phyloP scores from a whole-genome alignment of 2,329 filamentous ascomycete species.

The Xylariaceae sp. region DNA sequence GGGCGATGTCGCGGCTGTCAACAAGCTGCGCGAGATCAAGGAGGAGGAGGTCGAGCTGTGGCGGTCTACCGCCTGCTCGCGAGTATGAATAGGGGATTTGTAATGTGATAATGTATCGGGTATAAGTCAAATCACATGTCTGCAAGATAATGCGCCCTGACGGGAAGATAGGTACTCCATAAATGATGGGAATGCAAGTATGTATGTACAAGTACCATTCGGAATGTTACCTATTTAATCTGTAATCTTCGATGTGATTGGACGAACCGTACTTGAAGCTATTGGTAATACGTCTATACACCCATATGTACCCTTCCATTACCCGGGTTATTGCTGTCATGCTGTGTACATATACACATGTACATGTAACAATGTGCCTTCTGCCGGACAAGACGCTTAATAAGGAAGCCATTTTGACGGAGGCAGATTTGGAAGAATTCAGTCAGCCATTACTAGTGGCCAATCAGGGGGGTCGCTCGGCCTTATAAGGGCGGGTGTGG shows the following conservation, averaged over 20 bases:
- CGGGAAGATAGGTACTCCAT: too few species aligned
- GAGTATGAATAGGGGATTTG: neutral
- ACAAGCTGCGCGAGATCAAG: conserved; percentile 74
- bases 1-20: conserved; percentile 70
- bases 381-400: neutral
- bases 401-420: conserved; percentile 11
- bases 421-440: conserved; percentile 26
- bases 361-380: neutral
- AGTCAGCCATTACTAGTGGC: conserved; percentile 20
- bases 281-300: too few species aligned
- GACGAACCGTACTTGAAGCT: neutral
- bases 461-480: conserved; percentile 24
- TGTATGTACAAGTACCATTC: too few species aligned
- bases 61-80: conserved; percentile 32
- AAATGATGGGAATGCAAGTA: too few species aligned
- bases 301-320: too few species aligned
- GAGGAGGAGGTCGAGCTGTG: conserved; percentile 68
- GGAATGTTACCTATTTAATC: too few species aligned
- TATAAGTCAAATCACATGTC: neutral
- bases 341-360: too few species aligned
- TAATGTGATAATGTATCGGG: neutral
- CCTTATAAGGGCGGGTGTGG: conserved; percentile 11
- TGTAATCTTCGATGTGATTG: too few species aligned
- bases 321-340: too few species aligned
- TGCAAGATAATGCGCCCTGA: neutral